Base-by-base conservation (phyloP, 192 early-diverging fungal genomes). In the Rhizophagus sp. region DNA sequence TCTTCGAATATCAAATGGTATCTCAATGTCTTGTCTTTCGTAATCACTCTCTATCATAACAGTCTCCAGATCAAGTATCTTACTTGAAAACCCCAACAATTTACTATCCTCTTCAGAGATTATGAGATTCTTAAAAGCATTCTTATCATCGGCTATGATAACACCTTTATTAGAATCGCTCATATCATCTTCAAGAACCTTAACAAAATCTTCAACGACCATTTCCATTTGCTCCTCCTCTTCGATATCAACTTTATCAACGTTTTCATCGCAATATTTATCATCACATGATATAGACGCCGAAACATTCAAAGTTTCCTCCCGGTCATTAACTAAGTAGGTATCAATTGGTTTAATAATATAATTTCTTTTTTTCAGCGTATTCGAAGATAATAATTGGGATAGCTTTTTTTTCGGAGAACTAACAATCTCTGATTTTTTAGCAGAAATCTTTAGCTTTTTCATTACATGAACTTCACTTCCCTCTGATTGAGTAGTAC, bases 1-100 rank as follows among this genome's bases (percentile, higher is more conserved):
- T 68, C 33, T 68, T 41, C 11, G 17, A 34, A 68, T 68, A 34
- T 68, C 66, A 68, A 68, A 68, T 19, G 66, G 66, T 27, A 68
- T 17, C 34, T 68, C 33, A 9, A 68, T 68, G 17, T 57, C 5
- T 34, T 68, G 30, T 68, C 2, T 68, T 33, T 41, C 66, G 33
- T 41, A 19, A 17, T 7, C 33, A 33, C 41, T 39, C 1, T 68
- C 30, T 68, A 25, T 22, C 36, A 57, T 6, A 57, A 4, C 4
- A 57, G 15, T 13, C 15, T 52, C 49, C 0, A 12, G 15, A 2
- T 52, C 15, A 12, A 19, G 15, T 57, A 17, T 19, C 50, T 2
- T 19, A 57, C 50, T 57, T 19, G 17, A 19, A 41, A 41, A 41
- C 0, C 8, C 6, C 39, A 5, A 41, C 8, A 8, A 8, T 41